phyloP scores from a whole-genome alignment of 2,329 filamentous ascomycete species.

The Colletotrichum scovillei region DNA sequence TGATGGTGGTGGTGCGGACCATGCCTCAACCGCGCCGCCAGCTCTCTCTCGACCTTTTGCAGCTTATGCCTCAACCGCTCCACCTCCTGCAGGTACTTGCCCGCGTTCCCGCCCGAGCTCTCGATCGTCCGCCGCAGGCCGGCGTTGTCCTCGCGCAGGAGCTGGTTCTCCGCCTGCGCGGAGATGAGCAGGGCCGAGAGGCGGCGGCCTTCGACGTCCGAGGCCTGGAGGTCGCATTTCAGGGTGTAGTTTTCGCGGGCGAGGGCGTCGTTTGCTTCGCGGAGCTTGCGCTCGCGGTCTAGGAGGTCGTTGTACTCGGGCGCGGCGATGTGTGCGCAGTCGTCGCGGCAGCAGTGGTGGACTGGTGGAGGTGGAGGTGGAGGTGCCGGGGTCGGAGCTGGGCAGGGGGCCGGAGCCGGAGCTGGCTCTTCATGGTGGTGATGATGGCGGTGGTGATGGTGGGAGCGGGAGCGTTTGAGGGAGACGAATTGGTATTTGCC shows the following conservation, averaged over 20 bases:
- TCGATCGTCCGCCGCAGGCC: constrained; percentile 52
- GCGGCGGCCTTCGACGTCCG: constrained; percentile 49
- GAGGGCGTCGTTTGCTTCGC: constrained; percentile 49
- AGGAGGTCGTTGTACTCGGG: constrained; percentile 51
- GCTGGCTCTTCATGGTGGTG: constrained; percentile 37
- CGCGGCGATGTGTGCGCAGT: constrained; percentile 49
- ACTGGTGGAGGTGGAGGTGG: constrained; percentile 33
- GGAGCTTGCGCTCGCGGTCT: constrained; percentile 49
- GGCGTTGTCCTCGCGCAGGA: constrained; percentile 52
- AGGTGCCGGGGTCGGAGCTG: constrained; percentile 41
- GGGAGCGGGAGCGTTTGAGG: constrained; percentile 53
- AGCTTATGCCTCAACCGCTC: constrained; percentile 48
- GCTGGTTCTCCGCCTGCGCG: constrained; percentile 50
- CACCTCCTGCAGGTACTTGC: constrained; percentile 45
- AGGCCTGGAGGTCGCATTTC: constrained; percentile 47
- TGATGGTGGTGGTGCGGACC: constrained; percentile 44
- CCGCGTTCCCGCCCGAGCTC: constrained; percentile 43
- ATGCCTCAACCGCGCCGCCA: constrained; percentile 47
- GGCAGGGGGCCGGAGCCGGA: constrained; percentile 43
- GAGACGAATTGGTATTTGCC: constrained; percentile 51
- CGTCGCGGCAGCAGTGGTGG: constrained; percentile 40
- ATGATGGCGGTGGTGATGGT: constrained; percentile 44
- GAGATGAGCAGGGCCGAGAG: constrained; percentile 48
- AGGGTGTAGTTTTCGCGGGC: constrained; percentile 45
- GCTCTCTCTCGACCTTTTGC: constrained; percentile 50